phyloP scores from a whole-genome alignment of 2,329 filamentous ascomycete genomes.

The Microsporum ferrugineum region DNA sequence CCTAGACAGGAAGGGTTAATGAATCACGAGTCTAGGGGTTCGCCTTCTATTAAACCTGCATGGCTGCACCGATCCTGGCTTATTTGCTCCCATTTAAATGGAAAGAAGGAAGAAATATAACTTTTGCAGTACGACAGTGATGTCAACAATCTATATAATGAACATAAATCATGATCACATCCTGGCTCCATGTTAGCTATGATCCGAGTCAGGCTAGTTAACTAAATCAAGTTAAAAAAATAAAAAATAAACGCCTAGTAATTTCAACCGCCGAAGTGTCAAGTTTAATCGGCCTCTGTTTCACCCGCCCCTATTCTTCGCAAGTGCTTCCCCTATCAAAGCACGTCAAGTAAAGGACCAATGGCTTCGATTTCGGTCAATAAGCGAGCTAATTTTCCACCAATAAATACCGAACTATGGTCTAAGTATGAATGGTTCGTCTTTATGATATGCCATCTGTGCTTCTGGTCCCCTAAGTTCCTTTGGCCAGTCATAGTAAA shows the following conservation, averaged over 20 bases:
- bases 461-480: slow-evolving; percentile 6
- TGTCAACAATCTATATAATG: slow-evolving; percentile 1
- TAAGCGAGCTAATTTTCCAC: neutral
- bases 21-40: too few relatives aligned
- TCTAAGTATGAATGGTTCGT: slow-evolving; percentile 6
- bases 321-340: neutral
- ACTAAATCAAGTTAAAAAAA: neutral
- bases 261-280: neutral
- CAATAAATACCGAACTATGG: slow-evolving; percentile 1
- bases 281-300: neutral
- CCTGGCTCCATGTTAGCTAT: neutral
- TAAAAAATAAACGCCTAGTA: neutral
- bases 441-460: slow-evolving; percentile 2
- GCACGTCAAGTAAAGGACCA: neutral
- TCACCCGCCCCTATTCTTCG: neutral
- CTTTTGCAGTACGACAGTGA: neutral
- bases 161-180: neutral
- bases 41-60: too few relatives aligned
- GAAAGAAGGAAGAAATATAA: neutral
- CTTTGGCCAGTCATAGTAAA: slow-evolving; percentile 35
- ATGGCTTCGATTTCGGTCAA: neutral
- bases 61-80: too few relatives aligned
- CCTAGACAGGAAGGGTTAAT: neutral
- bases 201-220: neutral
- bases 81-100: too few relatives aligned